These are phyloP conservation scores for Colletotrichum sp. DNA, from an alignment of 2,329 filamentous ascomycete genomes.

Conservation along the genomic window DNA sequence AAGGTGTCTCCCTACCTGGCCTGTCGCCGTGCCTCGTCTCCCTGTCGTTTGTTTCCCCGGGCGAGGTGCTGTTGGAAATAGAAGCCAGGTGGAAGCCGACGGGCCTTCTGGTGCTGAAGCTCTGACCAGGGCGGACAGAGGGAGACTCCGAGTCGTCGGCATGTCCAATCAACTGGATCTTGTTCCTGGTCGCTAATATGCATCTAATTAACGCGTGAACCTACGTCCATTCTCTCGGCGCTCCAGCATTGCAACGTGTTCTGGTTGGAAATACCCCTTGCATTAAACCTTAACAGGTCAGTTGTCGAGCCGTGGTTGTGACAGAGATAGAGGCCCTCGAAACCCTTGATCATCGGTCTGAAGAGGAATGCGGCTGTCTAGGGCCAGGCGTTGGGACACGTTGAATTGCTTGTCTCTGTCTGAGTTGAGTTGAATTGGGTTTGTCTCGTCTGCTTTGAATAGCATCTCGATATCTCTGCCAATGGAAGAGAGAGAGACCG, in stretches of 20 bases:
- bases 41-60: background rate
- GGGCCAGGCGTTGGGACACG: background rate
- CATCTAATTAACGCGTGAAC: background rate
- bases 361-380: background rate
- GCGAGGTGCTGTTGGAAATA: background rate
- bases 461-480: too few species aligned
- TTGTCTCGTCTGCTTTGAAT: background rate
- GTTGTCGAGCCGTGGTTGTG: background rate
- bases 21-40: background rate
- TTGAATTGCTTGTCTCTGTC: background rate
- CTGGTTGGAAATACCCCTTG: background rate
- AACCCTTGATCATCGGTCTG: background rate
- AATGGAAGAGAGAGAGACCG: too few species aligned
- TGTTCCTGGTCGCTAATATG: background rate
- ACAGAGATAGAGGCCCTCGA: background rate
- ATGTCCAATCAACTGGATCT: background rate
- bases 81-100: background rate
- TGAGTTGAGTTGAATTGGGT: background rate
- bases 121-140: background rate
- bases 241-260: background rate
- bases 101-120: background rate
- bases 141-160: background rate
- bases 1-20: background rate
- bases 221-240: background rate
- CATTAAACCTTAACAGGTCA: background rate